Evolutionary conservation across 2,329 filamentous ascomycete species (phyloP), one percentile per base, ranked within the genome.

Genomic region (Gaeumannomyces sp.): DNA sequence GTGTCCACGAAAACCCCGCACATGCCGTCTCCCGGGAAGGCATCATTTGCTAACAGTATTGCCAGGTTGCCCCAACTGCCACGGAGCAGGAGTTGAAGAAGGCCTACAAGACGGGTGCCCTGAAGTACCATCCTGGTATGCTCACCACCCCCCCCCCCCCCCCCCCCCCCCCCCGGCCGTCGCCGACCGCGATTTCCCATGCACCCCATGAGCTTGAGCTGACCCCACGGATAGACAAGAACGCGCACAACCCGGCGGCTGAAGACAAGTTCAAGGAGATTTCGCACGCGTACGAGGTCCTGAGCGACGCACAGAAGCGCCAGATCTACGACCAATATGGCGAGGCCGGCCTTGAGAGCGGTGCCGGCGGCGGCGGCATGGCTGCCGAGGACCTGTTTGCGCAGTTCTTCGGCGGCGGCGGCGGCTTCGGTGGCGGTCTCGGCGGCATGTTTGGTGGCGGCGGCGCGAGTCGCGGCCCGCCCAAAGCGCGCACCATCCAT

Each of bases 181-280:
- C 60, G 68, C 58, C 68, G 62, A n/a, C 53, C 10, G 25, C 28
- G 14, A 27, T 8, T 31, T 58, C n/a, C 8, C 45, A n/a, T n/a
- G 8, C 4, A 1, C 8, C n/a, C n/a, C 7, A 25, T 14, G 19
- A n/a, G 45, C 33, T 27, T 14, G 59, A 58, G 4, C 70, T 71
- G 64, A 72, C 65, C 35, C 65, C 16, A 45, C 66, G 31, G 65
- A 56, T 71, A 96, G 94, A 99, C 80, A 99, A 99, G 85, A 99
- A 99, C 79, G 87, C 89, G 69, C 88, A 95, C 82, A 96, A 96
- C 82, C 93, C 93, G 57, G 90, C 89, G 31, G 93, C 95, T 63
- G 93, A 94, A 72, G 93, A 97, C 67, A 99, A 97, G 80, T 99
- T 99, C 89, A 98, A 99, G 83, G 93, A 97, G 73, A 85, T 97